A percentile compares a stretch with the other conserved stretches of the same genome.
These are phyloP conservation scores for Antitrichia curtipendula DNA, from an alignment of 225 moss, liverwort and hornwort species.

Conservation along the genomic window DNA sequence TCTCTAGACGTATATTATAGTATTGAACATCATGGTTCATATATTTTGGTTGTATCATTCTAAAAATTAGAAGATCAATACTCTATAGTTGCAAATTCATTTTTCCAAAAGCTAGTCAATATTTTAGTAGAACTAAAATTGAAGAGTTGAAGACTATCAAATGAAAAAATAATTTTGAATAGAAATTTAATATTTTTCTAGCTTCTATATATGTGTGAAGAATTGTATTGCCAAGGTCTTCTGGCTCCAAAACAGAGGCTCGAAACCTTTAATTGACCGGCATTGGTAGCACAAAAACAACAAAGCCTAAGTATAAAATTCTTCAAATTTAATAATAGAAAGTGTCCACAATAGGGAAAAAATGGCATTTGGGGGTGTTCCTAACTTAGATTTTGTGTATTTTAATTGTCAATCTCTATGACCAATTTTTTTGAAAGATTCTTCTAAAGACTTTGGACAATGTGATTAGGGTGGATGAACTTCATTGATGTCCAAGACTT, in stretches of 20 bases:
- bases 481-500: rapidly evolving
- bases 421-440: background rate
- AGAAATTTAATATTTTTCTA: background rate
- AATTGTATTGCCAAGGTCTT: background rate
- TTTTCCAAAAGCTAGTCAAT: background rate
- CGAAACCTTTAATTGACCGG: rapidly evolving
- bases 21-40: no score
- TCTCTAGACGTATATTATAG: no score
- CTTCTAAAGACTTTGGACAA: rapidly evolving
- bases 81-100: background rate
- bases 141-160: background rate
- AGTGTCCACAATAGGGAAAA: background rate
- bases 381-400: background rate
- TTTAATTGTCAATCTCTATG: background rate
- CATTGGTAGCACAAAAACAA: rapidly evolving
- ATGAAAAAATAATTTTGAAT: background rate
- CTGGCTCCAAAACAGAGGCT: rapidly evolving
- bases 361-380: background rate
- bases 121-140: background rate
- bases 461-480: rapidly evolving
- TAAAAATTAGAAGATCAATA: background rate
- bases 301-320: rapidly evolving
- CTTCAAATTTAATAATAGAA: background rate
- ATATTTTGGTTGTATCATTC: no score
- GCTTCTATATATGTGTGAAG: rapidly evolving